Conservation (phyloP, 768 basidiomycete species). For the Hygrocybe punicea region DNA sequence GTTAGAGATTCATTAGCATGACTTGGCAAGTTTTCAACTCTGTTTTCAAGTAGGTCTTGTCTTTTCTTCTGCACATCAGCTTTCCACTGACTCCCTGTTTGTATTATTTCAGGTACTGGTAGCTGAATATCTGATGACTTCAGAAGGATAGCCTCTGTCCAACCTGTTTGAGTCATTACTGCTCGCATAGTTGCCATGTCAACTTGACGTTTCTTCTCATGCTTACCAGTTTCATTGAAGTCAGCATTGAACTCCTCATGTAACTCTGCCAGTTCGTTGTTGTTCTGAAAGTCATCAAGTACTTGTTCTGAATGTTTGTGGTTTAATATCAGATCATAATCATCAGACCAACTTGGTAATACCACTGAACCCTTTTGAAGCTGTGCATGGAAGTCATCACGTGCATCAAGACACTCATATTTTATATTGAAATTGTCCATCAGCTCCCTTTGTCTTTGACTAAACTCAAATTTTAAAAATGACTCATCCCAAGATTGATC, state of each 20-base stretch:
- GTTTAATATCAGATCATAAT: too few species aligned
- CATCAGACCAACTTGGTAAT: too few species aligned
- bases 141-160: neutral
- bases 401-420: slow-evolving; percentile 37
- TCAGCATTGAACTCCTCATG: neutral
- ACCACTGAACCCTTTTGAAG: too few species aligned
- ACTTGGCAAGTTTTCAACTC: neutral
- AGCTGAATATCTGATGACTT: neutral
- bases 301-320: too few species aligned
- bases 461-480: slow-evolving; percentile 19
- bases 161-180: slow-evolving; percentile 2
- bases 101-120: neutral
- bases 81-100: slow-evolving; percentile 11
- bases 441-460: slow-evolving; percentile 9
- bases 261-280: neutral
- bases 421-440: slow-evolving; percentile 32
- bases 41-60: slow-evolving; percentile 6
- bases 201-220: neutral
- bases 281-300: too few species aligned
- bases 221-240: neutral
- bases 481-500: slow-evolving; percentile 25
- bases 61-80: slow-evolving; percentile 5
- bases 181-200: slow-evolving; percentile 2
- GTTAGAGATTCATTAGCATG: neutral
- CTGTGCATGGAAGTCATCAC: neutral